phyloP scores from a whole-genome alignment of 2,329 filamentous ascomycete genomes.

The Apiospora malaysiana region DNA sequence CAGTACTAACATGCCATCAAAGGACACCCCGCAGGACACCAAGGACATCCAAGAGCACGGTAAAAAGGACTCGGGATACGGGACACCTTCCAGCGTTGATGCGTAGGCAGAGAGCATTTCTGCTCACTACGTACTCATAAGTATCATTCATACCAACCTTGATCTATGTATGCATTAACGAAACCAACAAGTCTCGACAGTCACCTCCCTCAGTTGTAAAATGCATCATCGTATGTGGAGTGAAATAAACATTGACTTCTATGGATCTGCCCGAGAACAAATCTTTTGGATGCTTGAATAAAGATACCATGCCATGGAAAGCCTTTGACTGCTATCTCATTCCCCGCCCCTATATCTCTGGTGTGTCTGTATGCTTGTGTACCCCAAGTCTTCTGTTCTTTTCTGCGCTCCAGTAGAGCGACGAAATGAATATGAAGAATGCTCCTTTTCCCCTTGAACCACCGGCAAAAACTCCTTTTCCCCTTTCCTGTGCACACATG shows the following conservation, averaged over 20 bases:
- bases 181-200: background rate
- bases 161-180: background rate
- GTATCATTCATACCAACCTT: background rate
- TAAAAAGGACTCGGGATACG: conserved; percentile 25
- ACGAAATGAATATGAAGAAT: background rate
- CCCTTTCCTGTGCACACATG: conserved; percentile 10
- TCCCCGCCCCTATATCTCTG: background rate
- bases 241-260: background rate
- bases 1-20: background rate
- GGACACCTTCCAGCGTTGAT: conserved; percentile 22
- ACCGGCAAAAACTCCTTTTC: conserved; percentile 12
- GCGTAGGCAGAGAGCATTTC: conserved; percentile 19
- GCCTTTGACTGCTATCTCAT: background rate
- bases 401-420: background rate
- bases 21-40: background rate
- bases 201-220: background rate
- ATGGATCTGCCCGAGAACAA: conserved; percentile 1
- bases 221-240: background rate
- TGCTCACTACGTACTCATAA: background rate
- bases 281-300: background rate
- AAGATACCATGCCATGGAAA: conserved; percentile 1
- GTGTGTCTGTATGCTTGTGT: background rate
- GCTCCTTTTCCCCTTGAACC: conserved; percentile 1
- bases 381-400: conserved; percentile 10
- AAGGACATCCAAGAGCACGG: background rate